Conservation (phyloP, 768 basidiomycete species). For the Boletus tomentosulus region DNA sequence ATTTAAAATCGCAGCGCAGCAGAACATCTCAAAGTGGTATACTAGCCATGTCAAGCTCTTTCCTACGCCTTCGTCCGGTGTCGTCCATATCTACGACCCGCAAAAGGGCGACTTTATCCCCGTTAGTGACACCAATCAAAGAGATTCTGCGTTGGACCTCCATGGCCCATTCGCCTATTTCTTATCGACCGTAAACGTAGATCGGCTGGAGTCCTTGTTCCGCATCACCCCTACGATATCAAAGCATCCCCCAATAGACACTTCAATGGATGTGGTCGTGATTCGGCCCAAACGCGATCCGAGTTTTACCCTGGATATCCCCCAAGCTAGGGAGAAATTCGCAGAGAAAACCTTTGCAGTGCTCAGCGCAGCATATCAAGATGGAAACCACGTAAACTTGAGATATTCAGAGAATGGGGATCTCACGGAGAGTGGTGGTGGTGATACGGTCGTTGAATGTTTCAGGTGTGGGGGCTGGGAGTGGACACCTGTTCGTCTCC, state of each 20-base stretch:
- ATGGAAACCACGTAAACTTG: slow-evolving; percentile 66
- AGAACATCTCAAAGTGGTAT: slow-evolving; percentile 75
- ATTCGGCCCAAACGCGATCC: slow-evolving; percentile 70
- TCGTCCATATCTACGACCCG: slow-evolving; percentile 63
- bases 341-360: slow-evolving; percentile 50
- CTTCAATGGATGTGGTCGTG: slow-evolving; percentile 69
- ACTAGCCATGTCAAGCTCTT: slow-evolving; percentile 53
- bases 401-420: slow-evolving; percentile 48
- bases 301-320: slow-evolving; percentile 37
- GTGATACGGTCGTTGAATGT: slow-evolving; percentile 68
- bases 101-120: slow-evolving; percentile 42
- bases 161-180: slow-evolving; percentile 86
- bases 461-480: slow-evolving; percentile 77
- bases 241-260: slow-evolving; percentile 39
- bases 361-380: slow-evolving; percentile 67
- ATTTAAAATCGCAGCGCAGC: slow-evolving; percentile 80
- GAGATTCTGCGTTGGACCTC: slow-evolving; percentile 41
- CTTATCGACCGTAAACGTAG: slow-evolving; percentile 75
- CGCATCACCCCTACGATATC: slow-evolving; percentile 65
- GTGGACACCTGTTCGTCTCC: slow-evolving; percentile 71
- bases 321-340: slow-evolving; percentile 45
- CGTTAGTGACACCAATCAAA: slow-evolving; percentile 33
- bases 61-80: slow-evolving; percentile 36
- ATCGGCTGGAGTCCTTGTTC: slow-evolving; percentile 82
- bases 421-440: slow-evolving; percentile 39